Conservation (phyloP, 2,329 filamentous ascomycete species). For the Colletotrichum falcatum region DNA sequence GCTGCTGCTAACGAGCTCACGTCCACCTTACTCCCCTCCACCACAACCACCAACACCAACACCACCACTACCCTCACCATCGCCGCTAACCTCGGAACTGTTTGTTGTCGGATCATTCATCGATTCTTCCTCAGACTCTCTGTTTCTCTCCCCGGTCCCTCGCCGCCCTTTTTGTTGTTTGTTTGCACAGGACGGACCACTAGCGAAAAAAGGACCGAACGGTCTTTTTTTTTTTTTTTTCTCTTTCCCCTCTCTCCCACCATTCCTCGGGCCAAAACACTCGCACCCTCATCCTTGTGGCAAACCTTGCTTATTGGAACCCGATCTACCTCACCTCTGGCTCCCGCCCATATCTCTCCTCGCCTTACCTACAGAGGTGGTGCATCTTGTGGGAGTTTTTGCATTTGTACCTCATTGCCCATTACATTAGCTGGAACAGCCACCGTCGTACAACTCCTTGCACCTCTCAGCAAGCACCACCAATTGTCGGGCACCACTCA, state of each 20-base stretch:
- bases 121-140: constrained; percentile 1
- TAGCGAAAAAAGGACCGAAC: constrained; percentile 19
- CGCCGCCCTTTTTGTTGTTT: background rate
- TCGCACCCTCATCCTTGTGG: constrained; percentile 33
- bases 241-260: background rate
- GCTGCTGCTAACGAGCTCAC: background rate
- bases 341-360: constrained; percentile 3
- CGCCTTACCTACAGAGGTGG: constrained; percentile 17
- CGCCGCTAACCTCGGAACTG: background rate
- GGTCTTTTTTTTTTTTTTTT: constrained; percentile 9
- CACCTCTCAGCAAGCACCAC: constrained; percentile 13
- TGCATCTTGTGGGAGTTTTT: constrained; percentile 21
- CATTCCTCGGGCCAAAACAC: constrained; percentile 18
- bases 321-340: constrained; percentile 17
- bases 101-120: constrained; percentile 22
- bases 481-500: constrained; percentile 22
- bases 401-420: constrained; percentile 27
- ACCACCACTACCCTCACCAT: background rate
- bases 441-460: constrained; percentile 24
- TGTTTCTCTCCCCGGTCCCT: background rate
- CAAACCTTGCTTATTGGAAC: constrained; percentile 33
- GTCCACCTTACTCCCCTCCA: background rate
- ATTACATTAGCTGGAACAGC: constrained; percentile 31
- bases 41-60: background rate
- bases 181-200: constrained; percentile 21